Base-by-base conservation (phyloP, 1,284 basidiomycete species). In the Cryptococcus sp. region DNA sequence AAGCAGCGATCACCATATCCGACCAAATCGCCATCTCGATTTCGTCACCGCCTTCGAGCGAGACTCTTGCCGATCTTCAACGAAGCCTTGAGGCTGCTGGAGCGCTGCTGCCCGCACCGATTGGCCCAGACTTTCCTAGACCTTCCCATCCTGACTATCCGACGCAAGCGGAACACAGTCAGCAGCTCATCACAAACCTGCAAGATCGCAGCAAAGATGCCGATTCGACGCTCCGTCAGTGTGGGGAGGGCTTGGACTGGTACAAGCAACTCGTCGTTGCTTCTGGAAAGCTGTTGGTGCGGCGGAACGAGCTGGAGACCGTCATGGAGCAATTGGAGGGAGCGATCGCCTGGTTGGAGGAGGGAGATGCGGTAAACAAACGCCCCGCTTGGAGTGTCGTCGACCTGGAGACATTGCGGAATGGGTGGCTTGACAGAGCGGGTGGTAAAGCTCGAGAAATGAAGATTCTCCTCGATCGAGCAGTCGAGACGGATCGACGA, bases 71-170 rank as follows among this genome's bases (percentile, higher is more conserved):
- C n/a, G n/a, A n/a, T n/a, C n/a, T n/a, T n/a, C n/a, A n/a, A n/a
- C n/a, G 9, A 46, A 48, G 3, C 14, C 52, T 62, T 0, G 43
- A 51, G 2, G 39, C 44, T 0, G 48, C 48, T 2, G 39, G 50
- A 25, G 22, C 31, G 1, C 18, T 3, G 3, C 48, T 66, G 2
- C 65, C 66, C 0, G 22, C 47, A 2, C 32, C 47, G 0, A 48
- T 65, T 18, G 54, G 60, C 36, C 18, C 31, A 12, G 18, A 49
- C 2, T 60, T 65, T 28, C 61, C 65, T 1, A 47, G 47, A 9
- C 67, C 65, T 0, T 49, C 52, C 0, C 62, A 69, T 42, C 42
- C 56, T 2, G 54, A 52, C 9, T 67, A 60, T 42, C 62, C 62
- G 0, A 52, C 54, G 18, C 54, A 59, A 33, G 58, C 59, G 9